These are phyloP conservation scores for Pilatotrama ljubarskyi DNA, from an alignment of 768 basidiomycete genomes.

Conservation along the genomic window DNA sequence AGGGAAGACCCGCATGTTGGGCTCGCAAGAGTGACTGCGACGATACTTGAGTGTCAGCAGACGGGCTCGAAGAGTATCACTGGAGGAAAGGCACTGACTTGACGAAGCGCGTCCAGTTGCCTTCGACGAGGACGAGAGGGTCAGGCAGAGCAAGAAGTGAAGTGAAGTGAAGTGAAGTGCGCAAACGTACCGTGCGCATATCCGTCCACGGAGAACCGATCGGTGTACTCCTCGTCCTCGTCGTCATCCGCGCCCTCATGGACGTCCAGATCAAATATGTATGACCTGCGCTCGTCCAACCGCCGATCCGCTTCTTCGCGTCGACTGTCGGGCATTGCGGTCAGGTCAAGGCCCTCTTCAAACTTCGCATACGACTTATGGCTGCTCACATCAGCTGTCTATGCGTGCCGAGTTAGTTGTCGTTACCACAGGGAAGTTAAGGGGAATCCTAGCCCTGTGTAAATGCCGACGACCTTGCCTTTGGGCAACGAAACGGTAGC, in stretches of 20 bases:
- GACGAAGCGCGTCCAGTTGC: conserved; percentile 77
- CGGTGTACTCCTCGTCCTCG: conserved; percentile 28
- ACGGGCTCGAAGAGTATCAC: background rate
- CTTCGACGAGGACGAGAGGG: conserved; percentile 34
- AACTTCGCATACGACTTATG: background rate
- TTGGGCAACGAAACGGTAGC: conserved; percentile 39
- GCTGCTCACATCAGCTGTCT: conserved; percentile 50
- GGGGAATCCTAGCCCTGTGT: conserved; percentile 55
- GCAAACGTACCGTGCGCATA: conserved; percentile 45
- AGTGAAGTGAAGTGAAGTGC: background rate
- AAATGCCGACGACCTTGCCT: conserved; percentile 67
- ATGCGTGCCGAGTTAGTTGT: background rate
- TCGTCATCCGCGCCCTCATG: conserved; percentile 42
- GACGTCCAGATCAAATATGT: conserved; percentile 66
- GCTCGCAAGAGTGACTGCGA: conserved; percentile 66
- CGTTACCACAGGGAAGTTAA: background rate
- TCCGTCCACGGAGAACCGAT: conserved; percentile 57
- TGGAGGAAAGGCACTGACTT: conserved; percentile 50
- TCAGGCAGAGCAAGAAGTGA: background rate
- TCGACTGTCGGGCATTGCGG: conserved; percentile 31
- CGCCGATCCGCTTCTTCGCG: conserved; percentile 44
- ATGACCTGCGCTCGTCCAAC: conserved; percentile 40
- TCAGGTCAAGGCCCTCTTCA: background rate
- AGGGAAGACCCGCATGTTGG: conserved; percentile 56
- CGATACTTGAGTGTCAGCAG: no score